phyloP scores from a whole-genome alignment of 768 basidiomycete species.

The Kwoniella sp. region DNA sequence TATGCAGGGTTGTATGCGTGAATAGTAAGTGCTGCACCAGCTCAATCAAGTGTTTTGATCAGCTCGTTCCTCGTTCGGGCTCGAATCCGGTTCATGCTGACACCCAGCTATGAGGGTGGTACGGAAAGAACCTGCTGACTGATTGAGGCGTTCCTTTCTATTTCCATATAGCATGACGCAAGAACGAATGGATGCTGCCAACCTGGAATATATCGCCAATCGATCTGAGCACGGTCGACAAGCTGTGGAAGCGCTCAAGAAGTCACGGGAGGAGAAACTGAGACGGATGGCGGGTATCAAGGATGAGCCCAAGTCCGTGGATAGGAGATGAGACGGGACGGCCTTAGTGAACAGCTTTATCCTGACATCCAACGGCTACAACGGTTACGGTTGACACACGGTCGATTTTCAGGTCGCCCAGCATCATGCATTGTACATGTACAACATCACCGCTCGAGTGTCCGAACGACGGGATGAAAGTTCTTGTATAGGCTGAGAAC shows the following conservation, averaged over 20 bases:
- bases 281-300: conserved; percentile 25
- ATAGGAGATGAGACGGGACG: not conserved
- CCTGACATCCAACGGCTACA: not conserved
- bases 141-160: not conserved
- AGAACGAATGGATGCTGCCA: conserved; percentile 38
- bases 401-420: too few species aligned
- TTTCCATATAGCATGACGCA: conserved; percentile 38
- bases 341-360: not conserved
- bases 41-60: too few species aligned
- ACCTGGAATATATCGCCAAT: conserved; percentile 46
- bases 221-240: conserved; percentile 41
- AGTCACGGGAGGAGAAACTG: conserved; percentile 27
- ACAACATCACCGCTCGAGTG: too few species aligned
- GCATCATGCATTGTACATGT: too few species aligned
- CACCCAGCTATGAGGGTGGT: not conserved
- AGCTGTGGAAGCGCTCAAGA: conserved; percentile 40
- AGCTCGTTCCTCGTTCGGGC: too few species aligned
- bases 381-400: not conserved
- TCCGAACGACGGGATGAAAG: too few species aligned
- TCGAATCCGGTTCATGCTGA: not conserved
- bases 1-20: conserved; percentile 48
- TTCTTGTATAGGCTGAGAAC: too few species aligned
- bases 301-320: conserved; percentile 16
- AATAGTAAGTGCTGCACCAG: conserved; percentile 50
- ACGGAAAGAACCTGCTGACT: too few species aligned